These are phyloP conservation scores for Ormosia semicastrata DNA, from an alignment of 306 rosid species.

Conservation along the genomic window DNA sequence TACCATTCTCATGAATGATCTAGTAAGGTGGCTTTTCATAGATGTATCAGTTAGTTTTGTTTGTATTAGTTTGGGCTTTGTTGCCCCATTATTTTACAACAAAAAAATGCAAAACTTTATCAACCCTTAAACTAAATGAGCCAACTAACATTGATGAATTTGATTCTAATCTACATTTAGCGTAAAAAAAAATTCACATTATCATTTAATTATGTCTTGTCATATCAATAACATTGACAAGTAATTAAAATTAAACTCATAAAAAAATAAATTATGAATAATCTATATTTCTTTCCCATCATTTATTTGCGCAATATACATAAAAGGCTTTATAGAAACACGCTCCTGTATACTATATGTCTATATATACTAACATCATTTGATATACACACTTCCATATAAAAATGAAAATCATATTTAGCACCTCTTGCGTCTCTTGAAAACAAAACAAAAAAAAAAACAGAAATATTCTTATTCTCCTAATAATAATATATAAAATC, in stretches of 20 bases:
- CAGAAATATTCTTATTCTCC: neutral
- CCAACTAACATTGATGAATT: neutral
- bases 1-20: too few relatives aligned
- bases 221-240: neutral
- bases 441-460: neutral
- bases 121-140: too few relatives aligned
- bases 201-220: too few relatives aligned
- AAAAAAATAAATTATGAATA: neutral
- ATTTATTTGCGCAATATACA: conserved; percentile 2
- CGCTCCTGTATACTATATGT: neutral
- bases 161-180: neutral
- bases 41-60: too few relatives aligned
- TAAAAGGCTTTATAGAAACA: neutral
- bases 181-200: too few relatives aligned
- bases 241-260: neutral
- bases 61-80: too few relatives aligned
- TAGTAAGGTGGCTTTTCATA: too few relatives aligned
- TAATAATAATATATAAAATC: neutral
- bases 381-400: conserved; percentile 13
- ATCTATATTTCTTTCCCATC: neutral
- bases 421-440: neutral
- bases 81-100: too few relatives aligned
- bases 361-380: neutral
- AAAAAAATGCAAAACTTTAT: too few relatives aligned
- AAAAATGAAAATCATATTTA: neutral